Evolutionary conservation across 306 rosid species (phyloP), one percentile per base, ranked within the genome.

Genomic region (Casuarina cunninghamiana): DNA sequence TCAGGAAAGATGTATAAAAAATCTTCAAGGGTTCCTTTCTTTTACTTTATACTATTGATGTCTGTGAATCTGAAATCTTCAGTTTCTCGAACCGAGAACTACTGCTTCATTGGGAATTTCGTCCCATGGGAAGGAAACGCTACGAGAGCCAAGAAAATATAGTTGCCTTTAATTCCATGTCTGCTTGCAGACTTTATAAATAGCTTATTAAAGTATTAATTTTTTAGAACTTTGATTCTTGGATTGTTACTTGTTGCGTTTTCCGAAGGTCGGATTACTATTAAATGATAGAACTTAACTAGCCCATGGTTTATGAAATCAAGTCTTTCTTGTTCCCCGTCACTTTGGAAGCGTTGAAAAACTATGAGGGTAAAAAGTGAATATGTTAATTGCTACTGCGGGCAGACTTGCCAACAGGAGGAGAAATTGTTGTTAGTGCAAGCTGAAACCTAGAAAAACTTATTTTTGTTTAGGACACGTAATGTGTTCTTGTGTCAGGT

Each of bases 191-290:
- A 26, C 32, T 26, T 26, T 26, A 60, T 77, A 75, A 66, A 60
- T 16, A 50, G 12, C 42, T 57, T 4, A 17, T 26, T 16, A 37
- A 48, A 42, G 3, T 15, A 61, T 69, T 26, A 26, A 46, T 57
- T 17, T 48, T 17, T 42, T 46, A 37, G 35, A 67, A 41, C 60
- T 54, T 10, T 80, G 63, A 68, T 38, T 74, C 3, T 63, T 65
- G 17, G 46, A 73, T 72, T 53, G 26, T 79, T 50, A 44, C 75
- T 74, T 63, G 42, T 39, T 39, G 17, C 48, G 46, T 71, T 2
- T 12, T 32, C 39, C 19, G 15, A 9, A 60, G 51, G 55, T 39
- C 2, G 45, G 61, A 55, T 48, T 41, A 11, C 17, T 26, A 46
- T 9, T 62, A 60, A 73, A 43, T 21, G 58, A 51, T 49, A 69